Evolutionary conservation across 305 asterid genomes (phyloP).

Genomic region (Fraxinus baroniana): DNA sequence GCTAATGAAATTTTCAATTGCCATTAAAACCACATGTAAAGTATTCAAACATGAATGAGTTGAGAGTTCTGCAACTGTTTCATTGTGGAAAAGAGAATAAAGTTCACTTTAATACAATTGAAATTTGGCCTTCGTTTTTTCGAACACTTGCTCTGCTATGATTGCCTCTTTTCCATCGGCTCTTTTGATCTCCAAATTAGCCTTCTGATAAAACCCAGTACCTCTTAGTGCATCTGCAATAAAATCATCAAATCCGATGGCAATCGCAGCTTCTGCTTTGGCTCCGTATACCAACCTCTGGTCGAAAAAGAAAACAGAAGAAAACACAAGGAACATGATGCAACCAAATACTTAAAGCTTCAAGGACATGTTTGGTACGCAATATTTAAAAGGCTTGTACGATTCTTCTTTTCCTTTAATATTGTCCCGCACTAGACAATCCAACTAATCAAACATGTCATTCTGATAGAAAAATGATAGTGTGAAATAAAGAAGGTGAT

Average conservation of each 20-base stretch:
- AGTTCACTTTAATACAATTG: constrained; percentile 48
- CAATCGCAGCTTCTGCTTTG: constrained; percentile 96
- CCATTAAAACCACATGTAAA: background rate
- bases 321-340: background rate
- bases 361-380: background rate
- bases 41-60: background rate
- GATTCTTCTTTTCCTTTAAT: background rate
- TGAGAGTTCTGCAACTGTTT: background rate
- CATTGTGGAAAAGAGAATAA: background rate
- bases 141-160: constrained; percentile 92
- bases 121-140: constrained; percentile 89
- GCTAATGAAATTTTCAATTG: background rate
- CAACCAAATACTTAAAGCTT: background rate
- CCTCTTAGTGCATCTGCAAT: constrained; percentile 95
- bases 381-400: background rate
- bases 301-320: background rate
- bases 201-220: constrained; percentile 85
- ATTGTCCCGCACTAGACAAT: background rate
- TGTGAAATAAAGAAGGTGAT: background rate
- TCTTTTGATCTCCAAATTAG: constrained; percentile 71
- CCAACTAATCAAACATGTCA: background rate
- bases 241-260: constrained; percentile 94
- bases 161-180: constrained; percentile 78
- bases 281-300: constrained; percentile 97
- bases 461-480: background rate